phyloP scores from a whole-genome alignment of 108 stramenopile species.

The Skeletonema grethae region DNA sequence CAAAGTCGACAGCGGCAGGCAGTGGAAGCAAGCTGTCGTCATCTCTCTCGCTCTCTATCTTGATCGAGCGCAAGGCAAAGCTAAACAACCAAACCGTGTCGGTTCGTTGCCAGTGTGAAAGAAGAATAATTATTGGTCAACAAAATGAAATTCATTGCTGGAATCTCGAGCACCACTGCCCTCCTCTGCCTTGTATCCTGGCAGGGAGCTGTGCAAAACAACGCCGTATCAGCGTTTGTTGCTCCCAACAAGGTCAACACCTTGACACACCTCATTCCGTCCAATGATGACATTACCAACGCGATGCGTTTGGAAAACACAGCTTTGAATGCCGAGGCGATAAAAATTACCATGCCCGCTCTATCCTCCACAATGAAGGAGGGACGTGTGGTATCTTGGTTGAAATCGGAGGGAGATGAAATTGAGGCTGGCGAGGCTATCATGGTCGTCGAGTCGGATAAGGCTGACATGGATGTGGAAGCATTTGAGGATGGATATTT shows the following conservation, averaged over 20 bases:
- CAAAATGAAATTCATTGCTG: slow-evolving; percentile 43
- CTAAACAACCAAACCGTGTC: not conserved
- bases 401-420: slow-evolving; percentile 92
- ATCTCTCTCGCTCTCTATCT: not conserved
- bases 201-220: slow-evolving; percentile 9
- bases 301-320: slow-evolving; percentile 36
- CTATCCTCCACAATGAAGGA: slow-evolving; percentile 98
- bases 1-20: no score
- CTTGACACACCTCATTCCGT: slow-evolving; percentile 11
- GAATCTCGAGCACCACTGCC: slow-evolving; percentile 46
- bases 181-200: slow-evolving; percentile 36
- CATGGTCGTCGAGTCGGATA: slow-evolving; percentile 93
- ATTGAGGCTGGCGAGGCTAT: slow-evolving; percentile 89
- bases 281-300: slow-evolving; percentile 27
- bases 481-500: slow-evolving; percentile 90
- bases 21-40: not conserved
- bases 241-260: slow-evolving; percentile 8
- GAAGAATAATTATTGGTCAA: not conserved
- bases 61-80: not conserved
- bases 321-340: slow-evolving; percentile 61
- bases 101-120: not conserved
- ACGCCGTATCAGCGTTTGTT: slow-evolving; percentile 24
- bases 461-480: slow-evolving; percentile 91
- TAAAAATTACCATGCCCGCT: slow-evolving; percentile 94
- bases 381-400: slow-evolving; percentile 94